Evolutionary conservation across 768 basidiomycete species (phyloP).

Genomic region (Nidula microcarpa): DNA sequence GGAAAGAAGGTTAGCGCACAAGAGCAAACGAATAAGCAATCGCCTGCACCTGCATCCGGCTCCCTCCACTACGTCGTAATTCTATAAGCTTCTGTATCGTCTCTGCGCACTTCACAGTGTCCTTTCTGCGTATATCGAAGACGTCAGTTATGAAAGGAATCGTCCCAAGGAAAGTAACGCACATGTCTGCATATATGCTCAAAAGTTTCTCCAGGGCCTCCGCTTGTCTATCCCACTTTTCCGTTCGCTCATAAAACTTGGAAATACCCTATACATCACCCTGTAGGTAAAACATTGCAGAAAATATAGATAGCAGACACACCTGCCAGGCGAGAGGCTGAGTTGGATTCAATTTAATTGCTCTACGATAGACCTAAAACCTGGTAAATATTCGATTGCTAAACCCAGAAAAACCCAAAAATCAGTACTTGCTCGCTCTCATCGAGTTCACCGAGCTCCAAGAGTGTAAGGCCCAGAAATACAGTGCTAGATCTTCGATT

Average conservation of each 20-base stretch:
- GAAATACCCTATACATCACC: conserved; percentile 56
- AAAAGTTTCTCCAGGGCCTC: conserved; percentile 55
- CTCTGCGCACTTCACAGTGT: conserved; percentile 79
- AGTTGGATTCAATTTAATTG: conserved; percentile 63
- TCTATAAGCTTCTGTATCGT: conserved; percentile 74
- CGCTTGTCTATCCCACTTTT: conserved; percentile 55
- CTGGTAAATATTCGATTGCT: too few relatives aligned
- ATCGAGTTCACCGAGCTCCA: conserved; percentile 69
- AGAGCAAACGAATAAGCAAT: neutral
- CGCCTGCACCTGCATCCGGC: conserved; percentile 48
- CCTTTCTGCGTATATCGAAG: conserved; percentile 43
- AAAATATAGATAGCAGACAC: conserved; percentile 5
- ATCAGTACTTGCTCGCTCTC: conserved; percentile 82
- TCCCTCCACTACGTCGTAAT: conserved; percentile 57
- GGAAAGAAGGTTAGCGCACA: neutral
- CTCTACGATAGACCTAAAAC: conserved; percentile 71
- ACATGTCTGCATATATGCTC: conserved; percentile 58
- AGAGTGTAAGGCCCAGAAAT: conserved; percentile 76
- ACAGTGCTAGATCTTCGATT: conserved; percentile 55
- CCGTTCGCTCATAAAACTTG: conserved; percentile 64
- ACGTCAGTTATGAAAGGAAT: conserved; percentile 1
- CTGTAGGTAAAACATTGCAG: neutral
- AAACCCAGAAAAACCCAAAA: neutral
- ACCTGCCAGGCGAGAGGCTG: conserved; percentile 88
- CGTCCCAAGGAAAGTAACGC: conserved; percentile 12